Base-by-base conservation (phyloP, 2,329 filamentous ascomycete genomes). In the Fusarium pseudonygamai region DNA sequence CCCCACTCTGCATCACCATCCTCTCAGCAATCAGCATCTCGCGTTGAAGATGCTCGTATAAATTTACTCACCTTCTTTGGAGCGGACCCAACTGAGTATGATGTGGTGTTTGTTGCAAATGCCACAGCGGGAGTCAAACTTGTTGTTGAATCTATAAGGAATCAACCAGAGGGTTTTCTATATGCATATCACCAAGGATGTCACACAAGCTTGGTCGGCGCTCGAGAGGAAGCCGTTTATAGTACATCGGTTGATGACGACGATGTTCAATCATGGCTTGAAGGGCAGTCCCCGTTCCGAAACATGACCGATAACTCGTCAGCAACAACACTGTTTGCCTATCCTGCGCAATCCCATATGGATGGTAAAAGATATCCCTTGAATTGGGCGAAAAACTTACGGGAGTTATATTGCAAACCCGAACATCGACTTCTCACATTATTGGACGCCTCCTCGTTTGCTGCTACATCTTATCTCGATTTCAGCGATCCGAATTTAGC, bases 301-400 rank as follows among this genome's bases (percentile, higher is more conserved):
- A 60, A 59, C 40, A 22, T 32, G 78, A 71, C 77, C 67, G 39
- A 43, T 52, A 69, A 55, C 46, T 60, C 40, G 47, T 55, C 71
- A 24, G 71, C 78, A n/a, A 77, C 82, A 32, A 80, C 83, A 20
- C 72, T 89, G 2, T 94, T 98, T 80, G 93, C 94, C 34, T 98
- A 94, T 79, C 93, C 96, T 13, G 95, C 92, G 4, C 96, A 98
- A 80, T 98, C 95, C 37, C 97, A 98, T 79, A 93, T 98, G 92
- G 93, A 96, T 73, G 96, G 96, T 6, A 88, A 87, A 28, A 90
- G 93, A 60, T 87, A 94, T 67, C 93, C 95, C 13, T 80, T 94
- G 22, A 82, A 85, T 7, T 98, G 95, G 95, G 86, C 88, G 50
- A 78, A 81, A 53, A 77, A 82, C 30, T 78, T 91, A 56, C 86